A percentile compares a stretch with the other conserved stretches of the same genome.
These are phyloP conservation scores for Aspergillus calidoustus DNA, from an alignment of 2,329 filamentous ascomycete genomes.

Conservation along the genomic window DNA sequence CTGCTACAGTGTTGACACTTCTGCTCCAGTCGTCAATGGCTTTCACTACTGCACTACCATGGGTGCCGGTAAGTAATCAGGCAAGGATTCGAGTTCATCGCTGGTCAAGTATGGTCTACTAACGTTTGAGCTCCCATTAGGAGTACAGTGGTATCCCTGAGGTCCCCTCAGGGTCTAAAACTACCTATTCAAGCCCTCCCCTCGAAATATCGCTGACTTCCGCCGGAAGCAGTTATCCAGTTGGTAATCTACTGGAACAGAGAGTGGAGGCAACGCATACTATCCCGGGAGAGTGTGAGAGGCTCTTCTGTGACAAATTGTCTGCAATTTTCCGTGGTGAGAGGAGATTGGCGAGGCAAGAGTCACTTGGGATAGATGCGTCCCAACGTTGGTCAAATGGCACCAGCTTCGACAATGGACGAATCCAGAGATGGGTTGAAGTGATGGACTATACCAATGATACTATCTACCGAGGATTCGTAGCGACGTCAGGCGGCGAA, in stretches of 20 bases:
- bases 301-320: constrained; percentile 98
- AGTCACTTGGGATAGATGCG: constrained; percentile 87
- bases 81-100: not conserved
- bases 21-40: constrained; percentile 72
- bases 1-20: constrained; percentile 81
- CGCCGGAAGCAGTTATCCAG: constrained; percentile 58
- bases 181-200: constrained; percentile 86
- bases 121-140: constrained; percentile 42
- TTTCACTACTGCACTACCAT: constrained; percentile 96
- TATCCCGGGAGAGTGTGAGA: constrained; percentile 99
- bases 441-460: constrained; percentile 78
- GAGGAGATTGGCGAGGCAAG: constrained; percentile 75
- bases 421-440: constrained; percentile 43
- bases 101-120: constrained; percentile 2
- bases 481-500: constrained; percentile 70
- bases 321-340: constrained; percentile 94
- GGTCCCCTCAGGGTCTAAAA: constrained; percentile 85
- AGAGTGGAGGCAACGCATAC: constrained; percentile 91
- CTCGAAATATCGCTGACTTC: constrained; percentile 73
- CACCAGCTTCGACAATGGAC: constrained; percentile 27
- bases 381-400: constrained; percentile 42
- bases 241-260: constrained; percentile 45
- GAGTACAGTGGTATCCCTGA: constrained; percentile 95
- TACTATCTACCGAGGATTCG: constrained; percentile 83
- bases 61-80: constrained; percentile 67